Evolutionary conservation across 805 yeast genomes (phyloP), one percentile per base, ranked within the genome.

Genomic region (Scheffersomyces ergatensis): DNA sequence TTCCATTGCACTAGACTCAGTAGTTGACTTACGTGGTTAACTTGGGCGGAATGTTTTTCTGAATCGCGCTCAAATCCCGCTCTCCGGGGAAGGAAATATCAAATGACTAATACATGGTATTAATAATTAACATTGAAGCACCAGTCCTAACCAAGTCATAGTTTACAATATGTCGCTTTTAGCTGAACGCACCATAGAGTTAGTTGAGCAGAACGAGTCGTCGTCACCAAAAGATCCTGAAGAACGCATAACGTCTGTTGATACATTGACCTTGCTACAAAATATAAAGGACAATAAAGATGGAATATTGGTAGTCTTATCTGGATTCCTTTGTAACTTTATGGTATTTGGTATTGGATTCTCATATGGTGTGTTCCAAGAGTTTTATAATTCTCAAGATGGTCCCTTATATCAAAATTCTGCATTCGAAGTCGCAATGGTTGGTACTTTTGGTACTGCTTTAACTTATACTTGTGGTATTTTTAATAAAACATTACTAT

Each of bases 301-400:
- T 33, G 55, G 57, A 0, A 37, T 52, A n/a, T 34, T 9, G 5
- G 40, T 43, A 4, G 42, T 53, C 3, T 20, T 44, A 9, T 44
- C 57, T 7, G 59, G 59, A 9, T 53, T 55, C 34, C 18, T 51
- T 3, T 47, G 53, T 29, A 62, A 63, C 35, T 65, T 62, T 42
- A 49, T 60, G 42, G 65, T 65, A 2, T 63, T 66, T 44, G 72
- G 71, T 1, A 53, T 63, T 9, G 52, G 59, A 5, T 65, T 65
- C 45, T 54, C 69, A 1, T 66, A 55, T 39, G 72, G 71, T 43
- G 62, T 66, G 5, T 66, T 58, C 38, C 70, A 66, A 37, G 67
- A 65, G 19, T 65, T 46, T 44, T 65, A 65, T 34, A 46, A 55
- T 1, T 47, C 63, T 2, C 13, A 34, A 8, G 31, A 38, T 12